A percentile compares a stretch with the other conserved stretches of the same genome.
These are phyloP conservation scores for Hondaea fermentalgiana DNA, from an alignment of 108 stramenopile genomes.

Conservation along the genomic window DNA sequence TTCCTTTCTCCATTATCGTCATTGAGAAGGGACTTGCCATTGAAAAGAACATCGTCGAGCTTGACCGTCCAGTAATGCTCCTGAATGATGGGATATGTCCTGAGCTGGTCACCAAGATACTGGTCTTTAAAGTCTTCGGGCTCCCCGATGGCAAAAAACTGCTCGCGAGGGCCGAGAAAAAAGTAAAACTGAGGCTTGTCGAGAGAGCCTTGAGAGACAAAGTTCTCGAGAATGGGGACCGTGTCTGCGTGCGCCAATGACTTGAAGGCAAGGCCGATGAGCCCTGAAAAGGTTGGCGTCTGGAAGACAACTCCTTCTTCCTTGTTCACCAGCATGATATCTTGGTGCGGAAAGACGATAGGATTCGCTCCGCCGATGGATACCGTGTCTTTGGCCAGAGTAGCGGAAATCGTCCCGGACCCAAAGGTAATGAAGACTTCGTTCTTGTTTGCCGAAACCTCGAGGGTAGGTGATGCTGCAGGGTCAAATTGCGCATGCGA, in stretches of 20 bases:
- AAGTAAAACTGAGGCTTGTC: background rate
- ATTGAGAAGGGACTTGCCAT: background rate
- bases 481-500: background rate
- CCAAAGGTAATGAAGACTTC: background rate
- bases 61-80: background rate
- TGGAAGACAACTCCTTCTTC: background rate
- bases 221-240: background rate
- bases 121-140: background rate
- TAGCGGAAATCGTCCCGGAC: background rate
- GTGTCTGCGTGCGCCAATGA: background rate
- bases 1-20: background rate
- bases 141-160: background rate
- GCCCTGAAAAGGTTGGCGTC: background rate
- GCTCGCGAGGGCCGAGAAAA: background rate
- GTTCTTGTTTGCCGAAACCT: background rate
- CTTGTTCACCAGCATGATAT: background rate
- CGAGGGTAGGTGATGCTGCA: background rate
- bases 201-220: background rate
- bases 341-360: background rate
- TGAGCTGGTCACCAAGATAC: background rate
- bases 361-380: background rate
- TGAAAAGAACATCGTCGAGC: background rate
- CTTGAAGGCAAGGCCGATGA: background rate
- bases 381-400: background rate
- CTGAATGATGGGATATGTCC: background rate